These are phyloP conservation scores for Vitis rupestris DNA, from an alignment of 164 flowering plant species.

Conservation along the genomic window DNA sequence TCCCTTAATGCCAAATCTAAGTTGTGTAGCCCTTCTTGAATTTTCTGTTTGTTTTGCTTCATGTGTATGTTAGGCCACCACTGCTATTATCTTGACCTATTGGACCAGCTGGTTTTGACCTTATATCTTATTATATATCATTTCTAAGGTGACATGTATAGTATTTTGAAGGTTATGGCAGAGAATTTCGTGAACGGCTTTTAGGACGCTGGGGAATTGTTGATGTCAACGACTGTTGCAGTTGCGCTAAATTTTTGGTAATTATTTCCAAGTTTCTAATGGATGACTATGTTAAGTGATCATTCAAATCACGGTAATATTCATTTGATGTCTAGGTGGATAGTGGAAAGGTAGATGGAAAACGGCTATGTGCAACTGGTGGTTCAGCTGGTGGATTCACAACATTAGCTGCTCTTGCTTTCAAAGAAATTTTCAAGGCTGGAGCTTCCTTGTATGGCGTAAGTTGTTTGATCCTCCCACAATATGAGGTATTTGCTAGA, in stretches of 20 bases:
- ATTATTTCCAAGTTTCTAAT: constrained; percentile 5
- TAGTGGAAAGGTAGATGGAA: constrained; percentile 74
- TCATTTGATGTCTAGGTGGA: constrained; percentile 59
- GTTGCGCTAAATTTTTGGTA: constrained; percentile 91
- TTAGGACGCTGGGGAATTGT: constrained; percentile 86
- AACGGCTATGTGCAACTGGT: constrained; percentile 83
- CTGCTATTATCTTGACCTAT: neutral
- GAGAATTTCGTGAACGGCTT: constrained; percentile 88
- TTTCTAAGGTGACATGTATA: constrained; percentile 10
- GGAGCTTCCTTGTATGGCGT: constrained; percentile 98
- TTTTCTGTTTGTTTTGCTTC: neutral
- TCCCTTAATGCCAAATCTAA: neutral
- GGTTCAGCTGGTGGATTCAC: constrained; percentile 98
- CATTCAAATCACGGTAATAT: neutral
- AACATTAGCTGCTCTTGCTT: constrained; percentile 93
- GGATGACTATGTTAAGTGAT: neutral
- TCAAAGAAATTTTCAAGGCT: constrained; percentile 79
- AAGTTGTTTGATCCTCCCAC: constrained; percentile 29
- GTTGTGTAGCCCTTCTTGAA: neutral
- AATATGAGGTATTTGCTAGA: too few relatives aligned
- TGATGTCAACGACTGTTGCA: constrained; percentile 96
- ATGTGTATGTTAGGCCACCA: neutral
- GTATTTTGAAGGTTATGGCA: constrained; percentile 77
- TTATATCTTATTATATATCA: neutral
- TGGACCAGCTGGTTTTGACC: neutral